Evolutionary conservation across 2,329 filamentous ascomycete species (phyloP).

Genomic region (Penicillium sp.): DNA sequence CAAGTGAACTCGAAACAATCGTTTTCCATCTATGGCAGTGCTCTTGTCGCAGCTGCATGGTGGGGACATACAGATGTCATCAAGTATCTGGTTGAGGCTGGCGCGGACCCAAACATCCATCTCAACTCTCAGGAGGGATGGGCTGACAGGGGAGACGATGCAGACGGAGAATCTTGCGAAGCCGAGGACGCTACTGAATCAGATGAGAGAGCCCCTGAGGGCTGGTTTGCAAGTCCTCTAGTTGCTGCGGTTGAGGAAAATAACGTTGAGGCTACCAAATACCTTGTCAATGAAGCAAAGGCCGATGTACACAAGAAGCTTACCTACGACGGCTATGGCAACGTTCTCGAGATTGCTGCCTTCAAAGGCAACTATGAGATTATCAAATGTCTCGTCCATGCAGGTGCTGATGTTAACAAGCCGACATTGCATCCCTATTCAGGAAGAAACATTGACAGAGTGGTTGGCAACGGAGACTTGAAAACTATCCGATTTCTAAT

Average conservation of each 20-base stretch:
- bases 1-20: constrained; percentile 3
- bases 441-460: not conserved
- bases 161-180: too few relatives aligned
- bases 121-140: not conserved
- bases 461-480: not conserved
- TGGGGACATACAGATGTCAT: constrained; percentile 2
- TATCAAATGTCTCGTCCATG: constrained; percentile 8
- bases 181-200: not conserved
- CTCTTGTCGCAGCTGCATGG: constrained; percentile 2
- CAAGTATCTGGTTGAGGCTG: constrained; percentile 9
- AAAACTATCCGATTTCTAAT: not conserved
- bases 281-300: not conserved
- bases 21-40: not conserved
- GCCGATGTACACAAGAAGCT: not conserved
- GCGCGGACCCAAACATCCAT: constrained; percentile 1
- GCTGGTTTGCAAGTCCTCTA: not conserved
- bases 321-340: not conserved
- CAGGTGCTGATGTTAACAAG: constrained; percentile 12
- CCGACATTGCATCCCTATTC: not conserved
- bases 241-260: not conserved
- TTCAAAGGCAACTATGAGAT: not conserved
- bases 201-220: not conserved
- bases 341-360: not conserved
- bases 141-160: too few relatives aligned
- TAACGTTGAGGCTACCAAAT: constrained; percentile 1